These are phyloP conservation scores for Glycyrrhiza uralensis DNA, from an alignment of 306 rosid species.

Conservation along the genomic window DNA sequence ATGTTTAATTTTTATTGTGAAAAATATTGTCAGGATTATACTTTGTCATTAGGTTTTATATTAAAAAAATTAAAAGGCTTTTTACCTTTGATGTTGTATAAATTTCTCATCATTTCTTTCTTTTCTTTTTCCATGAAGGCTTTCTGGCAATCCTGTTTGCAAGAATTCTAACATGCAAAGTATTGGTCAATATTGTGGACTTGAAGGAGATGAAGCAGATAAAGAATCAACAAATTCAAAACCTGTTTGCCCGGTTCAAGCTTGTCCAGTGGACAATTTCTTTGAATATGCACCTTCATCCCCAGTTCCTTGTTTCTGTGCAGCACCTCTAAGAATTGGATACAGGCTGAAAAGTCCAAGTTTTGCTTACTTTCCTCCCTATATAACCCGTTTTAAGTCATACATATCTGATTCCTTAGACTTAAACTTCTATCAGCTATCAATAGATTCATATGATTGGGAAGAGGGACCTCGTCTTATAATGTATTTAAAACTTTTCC, in stretches of 20 bases:
- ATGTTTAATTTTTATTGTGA: background rate
- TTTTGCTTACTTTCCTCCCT: conserved; percentile 73
- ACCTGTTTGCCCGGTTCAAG: conserved; percentile 30
- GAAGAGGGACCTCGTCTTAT: conserved; percentile 74
- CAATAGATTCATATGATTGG: conserved; percentile 56
- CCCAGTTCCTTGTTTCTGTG: conserved; percentile 62
- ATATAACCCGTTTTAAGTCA: conserved; percentile 21
- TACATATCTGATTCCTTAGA: conserved; percentile 48
- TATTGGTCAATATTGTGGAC: conserved; percentile 50
- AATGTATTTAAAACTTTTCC: conserved; percentile 76
- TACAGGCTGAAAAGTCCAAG: conserved; percentile 95
- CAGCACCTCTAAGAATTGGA: conserved; percentile 68
- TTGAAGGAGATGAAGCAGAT: conserved; percentile 20
- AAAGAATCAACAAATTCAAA: conserved; percentile 26
- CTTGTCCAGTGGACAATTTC: conserved; percentile 59
- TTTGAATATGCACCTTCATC: conserved; percentile 60
- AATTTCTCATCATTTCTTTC: conserved; percentile 10
- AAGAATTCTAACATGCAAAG: conserved; percentile 35
- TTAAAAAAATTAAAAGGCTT: background rate
- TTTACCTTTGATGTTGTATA: background rate
- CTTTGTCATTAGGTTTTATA: background rate
- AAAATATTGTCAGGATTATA: background rate
- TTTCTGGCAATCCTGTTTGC: conserved; percentile 85
- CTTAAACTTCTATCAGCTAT: conserved; percentile 50
- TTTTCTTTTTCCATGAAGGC: conserved; percentile 49